Conservation (phyloP, 139 green algal species). For the Micractinium sp. region DNA sequence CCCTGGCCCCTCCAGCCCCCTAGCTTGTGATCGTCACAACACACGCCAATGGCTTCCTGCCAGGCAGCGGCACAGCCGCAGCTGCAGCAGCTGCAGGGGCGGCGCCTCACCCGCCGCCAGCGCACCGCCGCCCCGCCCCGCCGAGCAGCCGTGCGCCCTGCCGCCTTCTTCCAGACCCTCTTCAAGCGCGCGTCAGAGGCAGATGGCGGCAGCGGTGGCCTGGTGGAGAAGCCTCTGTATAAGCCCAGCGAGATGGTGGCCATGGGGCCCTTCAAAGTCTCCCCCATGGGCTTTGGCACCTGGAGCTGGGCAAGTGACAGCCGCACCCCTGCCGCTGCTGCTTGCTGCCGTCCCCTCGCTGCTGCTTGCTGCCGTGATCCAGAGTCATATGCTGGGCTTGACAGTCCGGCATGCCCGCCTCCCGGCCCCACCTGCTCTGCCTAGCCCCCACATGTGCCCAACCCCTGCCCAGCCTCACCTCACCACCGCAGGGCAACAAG, state of each 20-base stretch:
- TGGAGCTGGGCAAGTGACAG: slow-evolving; percentile 56
- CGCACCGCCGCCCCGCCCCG: not conserved
- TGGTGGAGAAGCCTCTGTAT: slow-evolving; percentile 39
- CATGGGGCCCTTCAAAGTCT: slow-evolving; percentile 61
- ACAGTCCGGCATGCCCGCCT: not conserved
- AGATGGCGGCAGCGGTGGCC: not conserved
- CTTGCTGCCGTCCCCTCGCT: not conserved
- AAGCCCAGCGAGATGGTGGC: slow-evolving; percentile 38
- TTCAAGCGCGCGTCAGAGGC: not conserved
- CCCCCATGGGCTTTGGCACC: slow-evolving; percentile 80
- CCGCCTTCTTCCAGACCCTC: not conserved
- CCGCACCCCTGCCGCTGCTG: not conserved
- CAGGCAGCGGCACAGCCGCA: not conserved
- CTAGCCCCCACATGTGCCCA: not conserved
- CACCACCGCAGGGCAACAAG: slow-evolving; percentile 72
- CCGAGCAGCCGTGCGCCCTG: not conserved
- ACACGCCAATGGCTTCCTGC: not conserved
- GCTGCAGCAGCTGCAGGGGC: not conserved
- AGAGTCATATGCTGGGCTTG: too few relatives aligned
- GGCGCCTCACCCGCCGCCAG: not conserved
- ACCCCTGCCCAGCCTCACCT: not conserved
- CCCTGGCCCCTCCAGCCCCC: not conserved
- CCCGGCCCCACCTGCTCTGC: not conserved
- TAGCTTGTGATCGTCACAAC: not conserved
- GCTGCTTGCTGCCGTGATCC: too few relatives aligned